Conservation (phyloP, 306 rosid genomes). For the Lotus japonicus region DNA sequence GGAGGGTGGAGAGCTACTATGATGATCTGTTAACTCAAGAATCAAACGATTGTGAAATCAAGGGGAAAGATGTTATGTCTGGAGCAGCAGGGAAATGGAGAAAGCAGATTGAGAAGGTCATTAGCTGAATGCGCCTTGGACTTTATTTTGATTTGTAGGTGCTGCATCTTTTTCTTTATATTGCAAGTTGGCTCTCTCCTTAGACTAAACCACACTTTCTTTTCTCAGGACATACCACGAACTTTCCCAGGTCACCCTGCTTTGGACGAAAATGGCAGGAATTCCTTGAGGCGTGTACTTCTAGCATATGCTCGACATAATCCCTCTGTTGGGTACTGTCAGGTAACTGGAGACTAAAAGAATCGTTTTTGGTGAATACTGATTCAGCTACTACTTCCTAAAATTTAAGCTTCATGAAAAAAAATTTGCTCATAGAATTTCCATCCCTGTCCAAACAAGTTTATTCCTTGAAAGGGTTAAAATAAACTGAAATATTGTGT, state of each 20-base stretch:
- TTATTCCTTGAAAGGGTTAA: conserved; percentile 11
- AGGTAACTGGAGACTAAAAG: conserved; percentile 47
- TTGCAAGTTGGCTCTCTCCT: conserved; percentile 45
- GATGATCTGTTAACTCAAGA: conserved; percentile 63
- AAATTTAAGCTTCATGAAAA: conserved; percentile 10
- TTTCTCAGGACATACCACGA: conserved; percentile 85
- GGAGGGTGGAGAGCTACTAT: conserved; percentile 72
- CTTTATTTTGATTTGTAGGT: conserved; percentile 86
- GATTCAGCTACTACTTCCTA: conserved; percentile 4
- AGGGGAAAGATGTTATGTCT: conserved; percentile 40
- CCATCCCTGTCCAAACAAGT: conserved; percentile 2
- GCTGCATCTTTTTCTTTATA: conserved; percentile 65
- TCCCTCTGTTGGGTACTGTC: conserved; percentile 93
- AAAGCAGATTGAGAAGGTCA: conserved; percentile 99
- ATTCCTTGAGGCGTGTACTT: conserved; percentile 85
- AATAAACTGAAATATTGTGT: conserved; percentile 12
- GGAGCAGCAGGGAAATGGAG: conserved; percentile 69
- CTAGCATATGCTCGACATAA: conserved; percentile 90
- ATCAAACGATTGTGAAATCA: conserved; percentile 32
- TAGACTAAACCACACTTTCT: conserved; percentile 34
- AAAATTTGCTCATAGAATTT: background rate
- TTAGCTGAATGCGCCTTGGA: conserved; percentile 89
- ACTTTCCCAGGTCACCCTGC: conserved; percentile 99
- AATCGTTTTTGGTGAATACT: conserved; percentile 7
- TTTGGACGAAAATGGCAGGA: conserved; percentile 75